Evolutionary conservation across 2,329 filamentous ascomycete species (phyloP), one percentile per base, ranked within the genome.

Genomic region (Pyricularia sp.): DNA sequence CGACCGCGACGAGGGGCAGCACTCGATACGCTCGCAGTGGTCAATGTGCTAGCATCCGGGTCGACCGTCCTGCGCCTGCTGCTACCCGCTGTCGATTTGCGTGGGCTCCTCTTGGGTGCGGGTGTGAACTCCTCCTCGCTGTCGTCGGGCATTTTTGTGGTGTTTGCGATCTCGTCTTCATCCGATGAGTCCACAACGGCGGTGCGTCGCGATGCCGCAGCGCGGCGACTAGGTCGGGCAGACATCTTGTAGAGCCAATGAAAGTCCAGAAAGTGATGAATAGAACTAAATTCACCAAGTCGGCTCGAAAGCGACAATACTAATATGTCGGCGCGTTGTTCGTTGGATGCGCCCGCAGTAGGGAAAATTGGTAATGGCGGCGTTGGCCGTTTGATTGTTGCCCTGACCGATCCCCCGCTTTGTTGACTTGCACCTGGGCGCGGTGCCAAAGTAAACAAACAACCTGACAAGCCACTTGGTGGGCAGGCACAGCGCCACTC

Each of bases 61-160:
- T 82, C 81, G 3, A 81, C 80, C 10, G 84, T 81, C 69, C 77
- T 79, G 65, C 82, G 79, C 25, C 78, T 71, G 33, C 31, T 64
- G 55, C 58, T 71, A 30, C 72, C 72, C 5, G 73, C 70, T 6
- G 77, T 71, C 10, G 80, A 75, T 68, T 77, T 79, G 67, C 79
- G 78, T 9, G 75, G 81, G 70, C 83, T 86, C 65, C 81, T 83
- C 70, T 85, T 82, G 0, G 90, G 86, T 65, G 90, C 90, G 2
- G 93, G 93, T 64, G 90, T 91, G 75, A 93, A 95, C 66, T 97
- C 92, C 66, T 94, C 90, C 72, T 92, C 91, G 66, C 81, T 84
- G 3, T 90, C 86, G 31, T 90, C 85, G 20, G 86, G 83, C 42
- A 87, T 82, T 61, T 77, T 81, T 67, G 86, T 73, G 64, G 73